Evolutionary conservation across 2,329 filamentous ascomycete genomes (phyloP).

Genomic region (Hypoxylon sp.): DNA sequence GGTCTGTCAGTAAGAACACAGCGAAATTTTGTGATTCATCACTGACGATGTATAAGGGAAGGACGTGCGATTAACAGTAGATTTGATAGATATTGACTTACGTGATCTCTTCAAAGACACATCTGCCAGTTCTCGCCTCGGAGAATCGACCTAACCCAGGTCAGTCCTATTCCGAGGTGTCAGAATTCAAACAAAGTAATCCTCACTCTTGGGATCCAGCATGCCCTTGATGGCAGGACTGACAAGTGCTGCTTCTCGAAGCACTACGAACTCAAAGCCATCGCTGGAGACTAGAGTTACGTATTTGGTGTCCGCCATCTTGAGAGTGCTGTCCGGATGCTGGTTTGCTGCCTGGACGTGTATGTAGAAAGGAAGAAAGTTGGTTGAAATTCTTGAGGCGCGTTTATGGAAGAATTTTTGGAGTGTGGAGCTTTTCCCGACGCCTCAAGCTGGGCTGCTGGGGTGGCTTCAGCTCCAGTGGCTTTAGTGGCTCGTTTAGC

Average conservation of each 20-base stretch:
- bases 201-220: constrained; percentile 77
- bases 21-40: constrained; percentile 60
- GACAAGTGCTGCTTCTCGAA: constrained; percentile 78
- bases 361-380: constrained; percentile 2
- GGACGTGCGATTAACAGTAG: background rate
- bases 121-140: constrained; percentile 75
- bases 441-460: constrained; percentile 5
- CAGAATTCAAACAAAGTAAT: background rate
- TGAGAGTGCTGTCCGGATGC: constrained; percentile 17
- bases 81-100: constrained; percentile 59
- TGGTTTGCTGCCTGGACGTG: background rate
- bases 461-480: background rate
- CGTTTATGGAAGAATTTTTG: constrained; percentile 45
- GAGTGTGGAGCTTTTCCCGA: constrained; percentile 18
- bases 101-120: constrained; percentile 81
- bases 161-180: constrained; percentile 16
- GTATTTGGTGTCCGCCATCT: constrained; percentile 69
- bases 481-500: constrained; percentile 9
- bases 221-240: constrained; percentile 82
- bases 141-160: constrained; percentile 69
- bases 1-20: constrained; percentile 66
- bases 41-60: constrained; percentile 44
- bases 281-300: constrained; percentile 83
- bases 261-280: constrained; percentile 82
- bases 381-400: constrained; percentile 4